phyloP scores from a whole-genome alignment of 2,329 filamentous ascomycete genomes.

The Ilyonectria mors-panacis region DNA sequence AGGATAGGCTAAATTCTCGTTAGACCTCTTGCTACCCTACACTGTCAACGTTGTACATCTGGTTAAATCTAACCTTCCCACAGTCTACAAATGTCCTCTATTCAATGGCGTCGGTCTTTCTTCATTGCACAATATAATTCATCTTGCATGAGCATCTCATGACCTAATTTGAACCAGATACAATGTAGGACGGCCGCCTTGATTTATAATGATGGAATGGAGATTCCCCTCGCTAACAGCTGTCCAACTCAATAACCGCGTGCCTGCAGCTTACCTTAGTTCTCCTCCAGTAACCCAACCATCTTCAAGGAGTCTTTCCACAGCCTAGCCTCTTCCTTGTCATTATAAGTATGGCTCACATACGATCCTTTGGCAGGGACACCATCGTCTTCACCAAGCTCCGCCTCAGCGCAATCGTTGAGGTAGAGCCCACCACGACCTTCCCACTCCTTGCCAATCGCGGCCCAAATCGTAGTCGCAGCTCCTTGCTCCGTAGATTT shows the following conservation, averaged over 20 bases:
- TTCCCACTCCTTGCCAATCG: constrained; percentile 31
- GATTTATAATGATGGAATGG: too few relatives aligned
- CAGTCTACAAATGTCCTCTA: too few relatives aligned
- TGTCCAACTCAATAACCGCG: neutral
- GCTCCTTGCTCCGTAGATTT: constrained; percentile 30
- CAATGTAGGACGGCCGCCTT: too few relatives aligned
- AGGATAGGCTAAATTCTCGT: too few relatives aligned
- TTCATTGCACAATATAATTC: too few relatives aligned
- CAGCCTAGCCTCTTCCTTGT: constrained; percentile 20
- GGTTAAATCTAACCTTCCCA: too few relatives aligned
- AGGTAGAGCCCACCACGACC: constrained; percentile 31
- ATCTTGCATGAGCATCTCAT: too few relatives aligned
- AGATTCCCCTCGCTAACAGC: too few relatives aligned
- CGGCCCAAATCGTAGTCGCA: constrained; percentile 25
- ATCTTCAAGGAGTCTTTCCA: constrained; percentile 29
- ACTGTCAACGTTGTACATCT: too few relatives aligned
- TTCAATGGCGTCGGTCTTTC: too few relatives aligned
- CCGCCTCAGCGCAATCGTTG: constrained; percentile 19
- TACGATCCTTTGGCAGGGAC: constrained; percentile 15
- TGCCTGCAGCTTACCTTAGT: neutral
- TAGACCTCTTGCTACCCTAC: too few relatives aligned
- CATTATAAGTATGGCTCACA: constrained; percentile 28
- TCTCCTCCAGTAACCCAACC: constrained; percentile 11
- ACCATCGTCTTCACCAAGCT: constrained; percentile 9
- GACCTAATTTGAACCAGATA: too few relatives aligned